phyloP scores from a whole-genome alignment of 1,139 yeast genomes.

The Nakaseomyces bracarensis region DNA sequence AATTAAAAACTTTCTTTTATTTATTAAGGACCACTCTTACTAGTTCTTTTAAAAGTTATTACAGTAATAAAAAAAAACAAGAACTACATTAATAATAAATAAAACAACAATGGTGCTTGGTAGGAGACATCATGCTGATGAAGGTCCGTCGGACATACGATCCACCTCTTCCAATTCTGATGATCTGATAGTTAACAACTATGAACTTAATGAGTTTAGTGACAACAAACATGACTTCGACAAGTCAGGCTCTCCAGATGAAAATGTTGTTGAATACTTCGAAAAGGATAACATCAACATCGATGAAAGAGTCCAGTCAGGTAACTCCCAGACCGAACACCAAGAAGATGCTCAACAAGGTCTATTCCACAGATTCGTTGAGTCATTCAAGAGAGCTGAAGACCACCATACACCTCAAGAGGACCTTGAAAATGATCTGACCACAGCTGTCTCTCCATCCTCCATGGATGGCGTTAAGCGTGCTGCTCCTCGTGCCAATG shows the following conservation, averaged over 20 bases:
- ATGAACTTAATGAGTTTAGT: not conserved
- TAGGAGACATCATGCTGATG: conserved; percentile 3
- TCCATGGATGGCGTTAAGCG: conserved; percentile 3
- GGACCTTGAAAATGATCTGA: conserved; percentile 8
- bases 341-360: not conserved
- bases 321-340: not conserved
- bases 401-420: conserved; percentile 4
- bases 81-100: not conserved
- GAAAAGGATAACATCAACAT: conserved; percentile 4
- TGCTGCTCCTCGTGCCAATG: not conserved
- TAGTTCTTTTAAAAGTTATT: not conserved
- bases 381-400: conserved; percentile 27
- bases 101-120: conserved; percentile 5
- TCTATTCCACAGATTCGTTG: conserved; percentile 28
- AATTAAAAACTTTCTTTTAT: too few relatives aligned
- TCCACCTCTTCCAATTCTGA: not conserved
- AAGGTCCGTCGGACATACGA: conserved; percentile 1
- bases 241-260: not conserved
- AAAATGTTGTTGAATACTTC: not conserved
- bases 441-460: conserved; percentile 8
- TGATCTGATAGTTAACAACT: not conserved
- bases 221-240: conserved; percentile 1
- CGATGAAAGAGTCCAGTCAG: conserved; percentile 1
- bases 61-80: not conserved
- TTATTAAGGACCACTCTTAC: too few relatives aligned